These are phyloP conservation scores for Silene latifolia DNA, from an alignment of 148 eudicot genomes.

Conservation along the genomic window DNA sequence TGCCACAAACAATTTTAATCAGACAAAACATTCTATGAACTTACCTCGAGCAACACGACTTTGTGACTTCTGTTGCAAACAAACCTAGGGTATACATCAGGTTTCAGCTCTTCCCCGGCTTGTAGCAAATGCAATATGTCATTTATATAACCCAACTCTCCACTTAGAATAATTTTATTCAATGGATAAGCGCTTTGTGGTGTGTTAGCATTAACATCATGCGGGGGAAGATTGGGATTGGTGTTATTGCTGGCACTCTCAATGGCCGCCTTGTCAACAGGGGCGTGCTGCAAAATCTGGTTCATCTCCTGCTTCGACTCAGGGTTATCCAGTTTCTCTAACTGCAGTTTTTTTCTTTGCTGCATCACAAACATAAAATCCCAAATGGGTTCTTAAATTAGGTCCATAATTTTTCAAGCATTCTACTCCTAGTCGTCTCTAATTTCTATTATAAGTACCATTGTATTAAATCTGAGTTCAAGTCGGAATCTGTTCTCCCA, in stretches of 20 bases:
- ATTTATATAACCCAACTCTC: slow-evolving; percentile 71
- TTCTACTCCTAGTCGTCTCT: too few species aligned
- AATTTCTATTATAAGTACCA: too few species aligned
- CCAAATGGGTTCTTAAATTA: neutral
- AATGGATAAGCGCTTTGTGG: slow-evolving; percentile 79
- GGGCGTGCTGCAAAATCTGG: slow-evolving; percentile 29
- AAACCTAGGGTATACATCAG: slow-evolving; percentile 58
- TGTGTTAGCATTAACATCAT: slow-evolving; percentile 59
- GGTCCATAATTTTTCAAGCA: neutral
- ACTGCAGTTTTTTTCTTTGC: slow-evolving; percentile 32
- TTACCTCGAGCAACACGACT: slow-evolving; percentile 55
- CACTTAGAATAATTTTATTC: slow-evolving; percentile 62
- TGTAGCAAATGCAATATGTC: slow-evolving; percentile 49
- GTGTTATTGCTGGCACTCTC: slow-evolving; percentile 31
- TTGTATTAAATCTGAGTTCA: too few species aligned
- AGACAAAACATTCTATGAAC: slow-evolving; percentile 1
- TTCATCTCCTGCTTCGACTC: slow-evolving; percentile 30
- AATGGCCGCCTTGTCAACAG: slow-evolving; percentile 55
- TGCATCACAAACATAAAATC: slow-evolving; percentile 30
- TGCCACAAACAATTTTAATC: neutral
- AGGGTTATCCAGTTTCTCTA: slow-evolving; percentile 32
- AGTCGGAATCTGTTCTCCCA: too few species aligned
- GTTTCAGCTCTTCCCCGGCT: slow-evolving; percentile 39
- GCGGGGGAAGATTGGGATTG: slow-evolving; percentile 61
- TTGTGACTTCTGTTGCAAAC: slow-evolving; percentile 61